Evolutionary conservation across 257 asterid genomes (phyloP).

Genomic region (Solanum pimpinellifolium): DNA sequence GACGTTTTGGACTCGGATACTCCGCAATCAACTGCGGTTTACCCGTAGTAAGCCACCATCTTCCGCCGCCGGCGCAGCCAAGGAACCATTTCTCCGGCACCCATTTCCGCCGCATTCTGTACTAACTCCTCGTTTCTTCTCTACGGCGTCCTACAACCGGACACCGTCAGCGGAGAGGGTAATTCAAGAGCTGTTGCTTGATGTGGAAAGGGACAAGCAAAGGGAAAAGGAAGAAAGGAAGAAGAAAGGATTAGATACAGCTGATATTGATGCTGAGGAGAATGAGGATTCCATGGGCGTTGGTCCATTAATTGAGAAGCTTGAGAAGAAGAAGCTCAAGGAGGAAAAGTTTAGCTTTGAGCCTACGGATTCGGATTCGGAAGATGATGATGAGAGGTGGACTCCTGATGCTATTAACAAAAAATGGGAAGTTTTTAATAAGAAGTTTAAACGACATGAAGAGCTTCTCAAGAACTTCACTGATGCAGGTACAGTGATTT

Average conservation of each 20-base stretch:
- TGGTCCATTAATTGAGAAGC: slow-evolving; percentile 33
- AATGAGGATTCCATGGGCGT: slow-evolving; percentile 45
- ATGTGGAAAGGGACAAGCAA: slow-evolving; percentile 28
- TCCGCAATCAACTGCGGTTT: neutral
- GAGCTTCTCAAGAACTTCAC: slow-evolving; percentile 54
- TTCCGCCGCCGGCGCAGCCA: neutral
- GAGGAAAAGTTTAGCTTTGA: slow-evolving; percentile 25
- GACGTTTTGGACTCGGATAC: neutral
- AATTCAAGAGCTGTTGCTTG: slow-evolving; percentile 16
- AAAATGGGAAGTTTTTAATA: slow-evolving; percentile 31
- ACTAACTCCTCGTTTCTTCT: neutral
- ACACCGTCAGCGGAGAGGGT: slow-evolving; percentile 7
- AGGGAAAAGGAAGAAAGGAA: slow-evolving; percentile 44
- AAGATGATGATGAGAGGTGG: slow-evolving; percentile 42
- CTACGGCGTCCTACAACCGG: neutral
- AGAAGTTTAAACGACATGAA: slow-evolving; percentile 44
- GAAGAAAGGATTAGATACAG: slow-evolving; percentile 44
- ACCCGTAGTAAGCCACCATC: neutral
- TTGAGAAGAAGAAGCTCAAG: slow-evolving; percentile 32
- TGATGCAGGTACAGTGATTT: slow-evolving; percentile 35
- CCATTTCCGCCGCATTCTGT: neutral
- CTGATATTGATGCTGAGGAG: slow-evolving; percentile 43
- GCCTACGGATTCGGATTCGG: slow-evolving; percentile 65
- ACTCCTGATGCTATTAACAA: slow-evolving; percentile 27
- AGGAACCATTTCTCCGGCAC: neutral